These are phyloP conservation scores for Canavalia gladiata DNA, from an alignment of 306 rosid genomes.

Conservation along the genomic window DNA sequence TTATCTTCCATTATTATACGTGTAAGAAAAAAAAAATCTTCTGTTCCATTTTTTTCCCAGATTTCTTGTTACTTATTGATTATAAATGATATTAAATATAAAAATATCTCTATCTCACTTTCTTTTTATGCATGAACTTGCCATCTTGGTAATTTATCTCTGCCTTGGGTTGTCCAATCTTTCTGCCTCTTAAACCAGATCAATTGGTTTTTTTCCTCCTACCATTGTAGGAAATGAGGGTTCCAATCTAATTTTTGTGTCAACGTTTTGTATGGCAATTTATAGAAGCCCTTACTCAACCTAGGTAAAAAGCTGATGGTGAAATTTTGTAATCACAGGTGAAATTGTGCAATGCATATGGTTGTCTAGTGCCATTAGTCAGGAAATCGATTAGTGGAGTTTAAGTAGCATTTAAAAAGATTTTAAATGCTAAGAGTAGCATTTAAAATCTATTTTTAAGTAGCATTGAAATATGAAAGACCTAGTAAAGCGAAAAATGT, in stretches of 20 bases:
- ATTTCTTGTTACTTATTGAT: slow-evolving; percentile 35
- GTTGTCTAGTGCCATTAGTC: slow-evolving; percentile 29
- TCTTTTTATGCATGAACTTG: slow-evolving; percentile 32
- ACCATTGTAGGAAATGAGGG: slow-evolving; percentile 25
- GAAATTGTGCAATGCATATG: slow-evolving; percentile 9
- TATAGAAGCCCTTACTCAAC: neutral
- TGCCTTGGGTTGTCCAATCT: slow-evolving; percentile 28
- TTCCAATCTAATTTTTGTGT: slow-evolving; percentile 30
- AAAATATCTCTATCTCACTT: slow-evolving; percentile 14
- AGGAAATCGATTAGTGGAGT: slow-evolving; percentile 34
- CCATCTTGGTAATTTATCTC: slow-evolving; percentile 17
- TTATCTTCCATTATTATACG: slow-evolving; percentile 9
- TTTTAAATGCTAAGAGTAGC: too few relatives aligned
- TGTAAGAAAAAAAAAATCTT: neutral
- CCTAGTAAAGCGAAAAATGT: slow-evolving; percentile 4
- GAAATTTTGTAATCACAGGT: slow-evolving; percentile 36
- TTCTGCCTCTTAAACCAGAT: slow-evolving; percentile 29
- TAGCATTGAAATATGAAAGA: slow-evolving; percentile 28
- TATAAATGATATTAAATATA: slow-evolving; percentile 2
- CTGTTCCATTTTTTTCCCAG: slow-evolving; percentile 7
- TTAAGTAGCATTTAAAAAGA: neutral
- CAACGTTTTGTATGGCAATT: neutral
- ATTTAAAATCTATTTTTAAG: slow-evolving; percentile 20
- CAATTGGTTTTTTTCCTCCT: slow-evolving; percentile 12
- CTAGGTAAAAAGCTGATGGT: slow-evolving; percentile 34